A percentile compares a stretch with the other conserved stretches of the same genome.
Conservation (phyloP, 75 land plant genomes). For the Sequoiadendron giganteum region DNA sequence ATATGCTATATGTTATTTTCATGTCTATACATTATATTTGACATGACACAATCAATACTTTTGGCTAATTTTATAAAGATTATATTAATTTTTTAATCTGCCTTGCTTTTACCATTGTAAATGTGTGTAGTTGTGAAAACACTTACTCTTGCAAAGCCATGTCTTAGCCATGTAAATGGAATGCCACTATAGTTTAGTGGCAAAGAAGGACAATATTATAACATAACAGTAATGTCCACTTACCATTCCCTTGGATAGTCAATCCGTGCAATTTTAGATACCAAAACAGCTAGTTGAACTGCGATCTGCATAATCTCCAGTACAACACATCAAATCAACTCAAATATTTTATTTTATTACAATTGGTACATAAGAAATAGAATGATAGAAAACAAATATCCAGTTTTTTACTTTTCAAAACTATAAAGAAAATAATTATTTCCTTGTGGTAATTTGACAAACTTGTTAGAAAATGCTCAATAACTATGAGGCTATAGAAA, state of each 20-base stretch:
- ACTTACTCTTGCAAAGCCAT: neutral
- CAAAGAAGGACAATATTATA: neutral
- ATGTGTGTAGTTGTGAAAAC: neutral
- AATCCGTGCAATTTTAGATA: conserved; percentile 95
- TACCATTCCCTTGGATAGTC: conserved; percentile 99
- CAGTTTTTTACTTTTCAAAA: neutral
- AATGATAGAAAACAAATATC: neutral
- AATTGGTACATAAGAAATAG: neutral
- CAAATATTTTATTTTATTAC: neutral
- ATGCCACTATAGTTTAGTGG: neutral
- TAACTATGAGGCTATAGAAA: neutral
- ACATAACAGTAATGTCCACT: neutral
- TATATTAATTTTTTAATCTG: neutral
- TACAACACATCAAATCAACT: neutral
- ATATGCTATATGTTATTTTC: neutral
- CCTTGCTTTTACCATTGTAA: neutral
- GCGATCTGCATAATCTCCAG: conserved; percentile 62
- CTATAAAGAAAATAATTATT: neutral
- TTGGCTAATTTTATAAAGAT: neutral
- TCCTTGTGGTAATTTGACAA: neutral
- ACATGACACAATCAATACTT: neutral
- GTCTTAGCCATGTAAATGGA: neutral
- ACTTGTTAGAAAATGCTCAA: neutral
- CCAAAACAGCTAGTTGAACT: conserved; percentile 78
- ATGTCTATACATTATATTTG: neutral